phyloP scores from a whole-genome alignment of 2,329 filamentous ascomycete species.

The Tolypocladium ovalisporum region DNA sequence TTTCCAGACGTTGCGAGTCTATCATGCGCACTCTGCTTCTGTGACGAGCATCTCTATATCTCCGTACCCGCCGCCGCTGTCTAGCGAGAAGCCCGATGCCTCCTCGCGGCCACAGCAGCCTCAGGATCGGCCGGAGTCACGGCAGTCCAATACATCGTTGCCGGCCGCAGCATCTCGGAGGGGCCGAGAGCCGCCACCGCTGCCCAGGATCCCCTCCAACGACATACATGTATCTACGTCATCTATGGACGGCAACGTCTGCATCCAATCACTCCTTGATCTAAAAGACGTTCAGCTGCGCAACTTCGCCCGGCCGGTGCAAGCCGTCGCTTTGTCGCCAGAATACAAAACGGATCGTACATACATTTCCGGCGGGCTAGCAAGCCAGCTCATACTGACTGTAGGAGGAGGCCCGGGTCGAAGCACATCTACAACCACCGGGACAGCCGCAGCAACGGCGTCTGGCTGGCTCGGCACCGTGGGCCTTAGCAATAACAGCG shows the following conservation, averaged over 20 bases:
- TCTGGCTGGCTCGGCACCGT: constrained; percentile 88
- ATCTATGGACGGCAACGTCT: constrained; percentile 92
- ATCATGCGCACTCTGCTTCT: constrained; percentile 86
- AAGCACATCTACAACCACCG: constrained; percentile 79
- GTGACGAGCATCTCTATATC: constrained; percentile 86
- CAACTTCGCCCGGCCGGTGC: constrained; percentile 88
- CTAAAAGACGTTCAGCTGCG: constrained; percentile 81
- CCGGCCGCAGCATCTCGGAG: constrained; percentile 41
- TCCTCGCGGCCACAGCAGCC: constrained; percentile 24
- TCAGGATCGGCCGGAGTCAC: constrained; percentile 17
- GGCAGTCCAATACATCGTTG: constrained; percentile 28
- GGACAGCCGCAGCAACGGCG: constrained; percentile 70
- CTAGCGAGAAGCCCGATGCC: constrained; percentile 31
- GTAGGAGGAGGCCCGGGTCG: constrained; percentile 68
- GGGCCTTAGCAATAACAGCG: constrained; percentile 65
- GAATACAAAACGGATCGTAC: constrained; percentile 84
- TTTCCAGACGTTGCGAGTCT: constrained; percentile 72
- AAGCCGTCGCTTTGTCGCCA: constrained; percentile 86
- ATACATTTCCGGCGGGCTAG: constrained; percentile 83
- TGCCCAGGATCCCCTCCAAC: constrained; percentile 73
- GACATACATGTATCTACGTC: constrained; percentile 89
- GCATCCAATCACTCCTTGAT: constrained; percentile 78
- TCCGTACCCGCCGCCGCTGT: constrained; percentile 56
- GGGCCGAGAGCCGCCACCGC: constrained; percentile 37
- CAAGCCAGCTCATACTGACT: constrained; percentile 80